phyloP scores from a whole-genome alignment of 1,284 basidiomycete species.

The Sporisorium graminicola region DNA sequence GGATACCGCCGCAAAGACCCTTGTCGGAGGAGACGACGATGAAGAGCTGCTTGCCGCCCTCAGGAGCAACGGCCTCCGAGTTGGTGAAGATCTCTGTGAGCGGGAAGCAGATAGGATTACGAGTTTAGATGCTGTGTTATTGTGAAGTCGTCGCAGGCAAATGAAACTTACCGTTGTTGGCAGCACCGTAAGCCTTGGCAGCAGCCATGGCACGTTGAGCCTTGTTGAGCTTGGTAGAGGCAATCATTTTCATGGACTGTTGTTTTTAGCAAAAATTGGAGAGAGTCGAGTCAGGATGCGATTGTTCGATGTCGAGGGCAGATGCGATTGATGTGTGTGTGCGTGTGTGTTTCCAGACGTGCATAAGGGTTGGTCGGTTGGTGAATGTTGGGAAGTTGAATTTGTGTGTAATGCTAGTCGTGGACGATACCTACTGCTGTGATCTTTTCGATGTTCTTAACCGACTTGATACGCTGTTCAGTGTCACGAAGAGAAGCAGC shows the following conservation, averaged over 20 bases:
- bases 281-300: constrained; percentile 10
- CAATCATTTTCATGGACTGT: constrained; percentile 97
- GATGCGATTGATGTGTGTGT: not conserved
- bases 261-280: not conserved
- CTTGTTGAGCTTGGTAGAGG: constrained; percentile 95
- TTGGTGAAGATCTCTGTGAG: constrained; percentile 66
- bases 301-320: not conserved
- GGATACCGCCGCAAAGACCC: constrained; percentile 99
- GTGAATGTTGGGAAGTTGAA: not conserved
- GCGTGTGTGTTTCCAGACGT: not conserved
- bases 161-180: constrained; percentile 82
- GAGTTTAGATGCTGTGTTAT: not conserved
- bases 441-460: constrained; percentile 97
- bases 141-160: not conserved
- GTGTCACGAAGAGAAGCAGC: constrained; percentile 98
- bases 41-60: constrained; percentile 71
- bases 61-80: constrained; percentile 62
- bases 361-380: not conserved
- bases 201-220: constrained; percentile 88
- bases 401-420: not conserved
- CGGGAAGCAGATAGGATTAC: not conserved
- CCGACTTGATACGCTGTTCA: constrained; percentile 95
- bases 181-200: constrained; percentile 93
- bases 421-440: constrained; percentile 79
- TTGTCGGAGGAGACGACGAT: constrained; percentile 98